Evolutionary conservation across 2,329 filamentous ascomycete species (phyloP), one percentile per base, ranked within the genome.

Genomic region (Elsinoe necatrix): DNA sequence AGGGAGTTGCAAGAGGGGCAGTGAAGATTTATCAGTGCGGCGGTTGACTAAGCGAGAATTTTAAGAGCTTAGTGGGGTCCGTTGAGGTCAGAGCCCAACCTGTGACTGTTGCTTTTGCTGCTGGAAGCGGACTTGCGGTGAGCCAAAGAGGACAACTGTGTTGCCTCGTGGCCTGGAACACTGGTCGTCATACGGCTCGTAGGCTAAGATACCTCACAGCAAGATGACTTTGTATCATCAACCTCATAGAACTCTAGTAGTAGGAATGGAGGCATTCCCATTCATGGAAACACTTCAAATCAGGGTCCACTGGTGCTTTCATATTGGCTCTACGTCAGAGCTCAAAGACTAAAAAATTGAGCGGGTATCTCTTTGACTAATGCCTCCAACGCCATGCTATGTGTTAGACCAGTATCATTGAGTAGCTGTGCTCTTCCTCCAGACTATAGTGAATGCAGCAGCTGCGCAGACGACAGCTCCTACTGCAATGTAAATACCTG

Each of bases 401-500:
- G n/a, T 25, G 14, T 45, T 20, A 45, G 11, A 12, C 9, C 23
- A 12, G 4, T 18, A 14, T 50, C 45, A 50, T 21, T 50, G 45
- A 42, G 27, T 37, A 16, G 41, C 37, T n/a, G 35, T 41, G 42
- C 41, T 56, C 42, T 56, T 73, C 66, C 77, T 79, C 81, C 81
- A 85, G 39, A 84, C 80, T 65, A 81, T 78, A 7, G 79, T 74
- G 7, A 79, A 77, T 8, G 80, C 81, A 4, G 77, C 80, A 11
- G 75, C 78, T 11, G 79, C 81, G 62, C 79, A 81, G 39, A 81
- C 75, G 6, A 80, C 76, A 5, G 89, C 91, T 0, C 87, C 89
- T 3, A 95, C 74, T 1, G 89, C 89, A 65, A 97, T 82, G 65
- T 95, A 95, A 66, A 95, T 76, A 60, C 87, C 85, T 60, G 90